These are phyloP conservation scores for Elsinoe ampelina DNA, from an alignment of 2,329 filamentous ascomycete genomes.

Conservation along the genomic window DNA sequence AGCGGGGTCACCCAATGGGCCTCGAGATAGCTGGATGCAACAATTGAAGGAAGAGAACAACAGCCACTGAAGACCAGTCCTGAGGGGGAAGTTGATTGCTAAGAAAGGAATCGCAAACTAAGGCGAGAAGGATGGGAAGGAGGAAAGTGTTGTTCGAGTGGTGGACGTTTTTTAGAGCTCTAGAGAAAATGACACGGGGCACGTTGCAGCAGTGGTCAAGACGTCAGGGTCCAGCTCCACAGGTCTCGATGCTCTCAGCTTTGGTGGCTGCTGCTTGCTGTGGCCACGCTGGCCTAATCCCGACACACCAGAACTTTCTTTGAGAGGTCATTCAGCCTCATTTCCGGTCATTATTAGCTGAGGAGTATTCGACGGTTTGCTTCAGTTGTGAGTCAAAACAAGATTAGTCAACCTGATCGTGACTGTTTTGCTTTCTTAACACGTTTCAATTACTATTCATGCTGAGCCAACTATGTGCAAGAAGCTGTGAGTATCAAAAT, in stretches of 20 bases:
- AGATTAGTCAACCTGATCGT: not conserved
- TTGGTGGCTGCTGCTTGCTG: too few relatives aligned
- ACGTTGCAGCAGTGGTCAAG: not conserved
- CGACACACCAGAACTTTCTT: not conserved
- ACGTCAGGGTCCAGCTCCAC: not conserved
- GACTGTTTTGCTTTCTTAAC: not conserved
- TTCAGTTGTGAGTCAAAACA: slow-evolving; percentile 1
- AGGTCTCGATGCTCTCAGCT: not conserved
- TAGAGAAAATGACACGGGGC: not conserved
- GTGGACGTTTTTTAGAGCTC: not conserved
- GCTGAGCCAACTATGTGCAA: not conserved
- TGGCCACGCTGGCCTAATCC: not conserved
- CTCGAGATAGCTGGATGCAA: not conserved
- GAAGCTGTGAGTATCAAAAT: not conserved
- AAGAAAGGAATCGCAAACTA: not conserved
- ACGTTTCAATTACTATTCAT: not conserved
- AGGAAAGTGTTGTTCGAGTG: not conserved
- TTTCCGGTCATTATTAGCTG: not conserved
- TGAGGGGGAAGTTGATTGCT: not conserved
- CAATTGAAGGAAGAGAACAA: slow-evolving; percentile 7
- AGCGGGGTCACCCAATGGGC: slow-evolving; percentile 6
- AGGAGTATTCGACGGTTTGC: not conserved
- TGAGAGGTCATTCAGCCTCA: not conserved
- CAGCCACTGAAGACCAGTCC: slow-evolving; percentile 9
- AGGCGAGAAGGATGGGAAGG: slow-evolving; percentile 1